Conservation (phyloP, 169 alveolate species). For the Plasmodium knowlesi region DNA sequence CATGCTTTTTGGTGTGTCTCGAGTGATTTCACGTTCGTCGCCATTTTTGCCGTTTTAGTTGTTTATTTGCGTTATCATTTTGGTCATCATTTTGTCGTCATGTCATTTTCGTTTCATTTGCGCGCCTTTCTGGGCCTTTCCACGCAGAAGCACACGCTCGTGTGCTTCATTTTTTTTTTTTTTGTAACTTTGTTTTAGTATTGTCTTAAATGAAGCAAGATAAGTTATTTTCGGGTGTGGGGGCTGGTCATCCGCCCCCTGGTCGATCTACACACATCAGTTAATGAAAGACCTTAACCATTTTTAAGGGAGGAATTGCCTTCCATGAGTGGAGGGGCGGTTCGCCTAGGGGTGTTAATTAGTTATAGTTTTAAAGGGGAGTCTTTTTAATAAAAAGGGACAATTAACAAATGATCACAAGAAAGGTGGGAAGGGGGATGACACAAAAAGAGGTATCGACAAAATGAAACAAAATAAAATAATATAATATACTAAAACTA, state of each 20-base stretch:
- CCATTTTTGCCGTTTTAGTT: background rate
- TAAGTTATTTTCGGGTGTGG: background rate
- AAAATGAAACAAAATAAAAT: background rate
- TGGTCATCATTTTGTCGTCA: background rate
- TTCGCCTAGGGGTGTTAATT: background rate
- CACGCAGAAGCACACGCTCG: background rate
- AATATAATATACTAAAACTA: background rate
- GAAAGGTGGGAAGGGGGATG: background rate
- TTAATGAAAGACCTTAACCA: background rate
- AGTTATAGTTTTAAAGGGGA: background rate
- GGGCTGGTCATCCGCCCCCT: background rate
- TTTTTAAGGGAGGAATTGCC: background rate
- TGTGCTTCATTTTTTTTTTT: background rate
- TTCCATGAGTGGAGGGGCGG: background rate
- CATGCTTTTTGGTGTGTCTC: background rate
- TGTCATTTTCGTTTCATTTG: background rate
- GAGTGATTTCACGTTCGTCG: background rate
- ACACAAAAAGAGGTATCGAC: background rate
- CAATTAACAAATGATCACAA: background rate
- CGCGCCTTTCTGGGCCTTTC: background rate
- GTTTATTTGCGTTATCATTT: background rate
- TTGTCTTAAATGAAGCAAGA: background rate
- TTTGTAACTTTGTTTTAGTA: constrained; percentile 45
- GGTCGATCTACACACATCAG: background rate
- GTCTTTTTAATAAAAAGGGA: background rate